A percentile compares a stretch with the other conserved stretches of the same genome.
These are phyloP conservation scores for Ophiostoma sp. DNA, from an alignment of 2,329 filamentous ascomycete genomes.

Conservation along the genomic window DNA sequence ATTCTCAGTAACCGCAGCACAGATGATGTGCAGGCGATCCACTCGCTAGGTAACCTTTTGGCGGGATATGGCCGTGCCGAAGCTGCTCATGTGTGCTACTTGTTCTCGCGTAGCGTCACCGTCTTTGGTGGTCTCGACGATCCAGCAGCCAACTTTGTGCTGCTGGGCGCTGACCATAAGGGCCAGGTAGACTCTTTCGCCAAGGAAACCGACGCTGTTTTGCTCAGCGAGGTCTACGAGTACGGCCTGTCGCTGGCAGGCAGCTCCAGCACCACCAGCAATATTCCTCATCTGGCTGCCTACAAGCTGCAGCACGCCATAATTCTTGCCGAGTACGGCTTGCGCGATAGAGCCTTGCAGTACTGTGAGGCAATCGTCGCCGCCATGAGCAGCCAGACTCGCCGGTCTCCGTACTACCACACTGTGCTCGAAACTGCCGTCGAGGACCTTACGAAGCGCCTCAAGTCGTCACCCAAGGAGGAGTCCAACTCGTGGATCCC, in stretches of 20 bases:
- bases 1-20: conserved; percentile 82
- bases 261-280: conserved; percentile 34
- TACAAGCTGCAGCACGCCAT: conserved; percentile 91
- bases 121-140: conserved; percentile 83
- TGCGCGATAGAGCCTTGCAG: conserved; percentile 73
- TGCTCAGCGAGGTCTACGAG: conserved; percentile 95
- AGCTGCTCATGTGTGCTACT: conserved; percentile 87
- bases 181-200: conserved; percentile 65
- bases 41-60: conserved; percentile 75
- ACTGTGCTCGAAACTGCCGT: conserved; percentile 65
- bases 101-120: conserved; percentile 69
- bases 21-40: conserved; percentile 70
- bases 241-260: conserved; percentile 72
- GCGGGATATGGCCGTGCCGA: conserved; percentile 81
- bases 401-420: conserved; percentile 82
- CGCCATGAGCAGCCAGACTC: conserved; percentile 73
- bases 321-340: conserved; percentile 75
- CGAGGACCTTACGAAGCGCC: conserved; percentile 74
- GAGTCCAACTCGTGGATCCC: conserved; percentile 82
- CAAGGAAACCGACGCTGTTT: conserved; percentile 76
- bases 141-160: conserved; percentile 66
- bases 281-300: conserved; percentile 64
- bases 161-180: conserved; percentile 73
- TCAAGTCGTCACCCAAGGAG: conserved; percentile 81
- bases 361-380: conserved; percentile 83